Evolutionary conservation across 106 monocot genomes (phyloP), one percentile per base, ranked within the genome.

Genomic region (Dactylorhiza incarnata): DNA sequence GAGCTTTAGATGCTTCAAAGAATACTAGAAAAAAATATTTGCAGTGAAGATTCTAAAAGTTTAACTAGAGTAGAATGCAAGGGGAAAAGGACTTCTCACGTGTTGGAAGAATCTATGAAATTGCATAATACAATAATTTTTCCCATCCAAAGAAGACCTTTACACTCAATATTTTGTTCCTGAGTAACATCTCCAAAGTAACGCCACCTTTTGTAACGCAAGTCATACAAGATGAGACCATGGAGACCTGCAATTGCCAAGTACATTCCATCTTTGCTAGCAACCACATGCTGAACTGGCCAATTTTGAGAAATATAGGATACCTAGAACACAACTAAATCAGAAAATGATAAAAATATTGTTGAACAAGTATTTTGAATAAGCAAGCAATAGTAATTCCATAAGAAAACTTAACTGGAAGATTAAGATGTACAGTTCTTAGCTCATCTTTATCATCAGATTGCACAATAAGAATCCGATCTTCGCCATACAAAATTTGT

Each of bases 281-380:
- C 87, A 45, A 86, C 99, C 48, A 92, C 99, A 81, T 99, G 87
- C 73, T 83, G 78, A 81, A 99, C 79, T 75, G 99, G 99, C 99
- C 99, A 99, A 74, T 99, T 99, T 83, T 99, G 99, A 45, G 94
- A 94, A 80, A 99, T 88, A 79, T 99, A 99, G 58, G 99, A 84
- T 63, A 94, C 91, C 99, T 99, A 87, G 17, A 62, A 55, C 22
- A 26, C 5, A 7, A 48, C 11, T n/a, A 23, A 12, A 73, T 79
- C 45, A 85, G 61, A 69, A 75, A 78, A 65, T 58, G 4, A 55
- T 5, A 26, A 77, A 25, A 48, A 70, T 62, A 11, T 53, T 48
- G n/a, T 17, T 49, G 2, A 10, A 82, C n/a, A 61, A 15, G 25
- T 14, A 50, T 11, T 73, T 56, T 77, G 14, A 71, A 66, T 49